A percentile compares a stretch with the other conserved stretches of the same genome.
These are phyloP conservation scores for Russula emetica DNA, from an alignment of 768 basidiomycete species.

Conservation along the genomic window DNA sequence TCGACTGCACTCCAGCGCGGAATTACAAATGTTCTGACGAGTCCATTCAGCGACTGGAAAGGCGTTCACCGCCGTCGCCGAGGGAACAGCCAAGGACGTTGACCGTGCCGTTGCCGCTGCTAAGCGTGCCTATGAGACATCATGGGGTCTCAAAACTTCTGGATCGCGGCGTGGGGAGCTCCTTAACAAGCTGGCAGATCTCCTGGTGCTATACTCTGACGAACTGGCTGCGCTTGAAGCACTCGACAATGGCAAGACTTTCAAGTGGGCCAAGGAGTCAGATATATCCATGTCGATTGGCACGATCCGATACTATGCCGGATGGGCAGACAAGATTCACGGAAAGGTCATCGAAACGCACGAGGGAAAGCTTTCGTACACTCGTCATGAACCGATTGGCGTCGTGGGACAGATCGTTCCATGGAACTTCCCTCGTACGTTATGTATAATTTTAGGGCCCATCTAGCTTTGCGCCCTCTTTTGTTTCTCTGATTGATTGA, in stretches of 20 bases:
- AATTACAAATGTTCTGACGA: background rate
- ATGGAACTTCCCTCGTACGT: constrained; percentile 55
- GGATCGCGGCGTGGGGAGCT: constrained; percentile 51
- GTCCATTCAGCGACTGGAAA: constrained; percentile 47
- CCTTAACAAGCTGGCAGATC: constrained; percentile 57
- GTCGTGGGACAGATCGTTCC: constrained; percentile 59
- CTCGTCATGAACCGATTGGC: constrained; percentile 57
- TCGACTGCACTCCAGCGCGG: background rate
- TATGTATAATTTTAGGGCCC: constrained; percentile 19
- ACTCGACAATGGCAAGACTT: constrained; percentile 64
- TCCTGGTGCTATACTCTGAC: constrained; percentile 58
- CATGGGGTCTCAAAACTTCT: constrained; percentile 64
- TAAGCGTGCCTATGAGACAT: constrained; percentile 55
- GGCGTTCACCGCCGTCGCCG: constrained; percentile 51
- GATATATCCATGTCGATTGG: constrained; percentile 50
- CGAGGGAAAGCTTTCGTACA: constrained; percentile 50
- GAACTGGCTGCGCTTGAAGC: constrained; percentile 71
- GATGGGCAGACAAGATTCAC: constrained; percentile 86
- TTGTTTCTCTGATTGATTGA: background rate
- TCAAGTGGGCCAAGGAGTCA: constrained; percentile 40
- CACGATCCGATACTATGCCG: constrained; percentile 74
- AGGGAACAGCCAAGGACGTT: constrained; percentile 65
- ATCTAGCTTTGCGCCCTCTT: background rate
- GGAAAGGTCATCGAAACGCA: constrained; percentile 70
- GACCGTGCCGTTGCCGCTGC: constrained; percentile 71